Conservation (phyloP, 2,329 filamentous ascomycete genomes). For the Cercospora zeina region DNA sequence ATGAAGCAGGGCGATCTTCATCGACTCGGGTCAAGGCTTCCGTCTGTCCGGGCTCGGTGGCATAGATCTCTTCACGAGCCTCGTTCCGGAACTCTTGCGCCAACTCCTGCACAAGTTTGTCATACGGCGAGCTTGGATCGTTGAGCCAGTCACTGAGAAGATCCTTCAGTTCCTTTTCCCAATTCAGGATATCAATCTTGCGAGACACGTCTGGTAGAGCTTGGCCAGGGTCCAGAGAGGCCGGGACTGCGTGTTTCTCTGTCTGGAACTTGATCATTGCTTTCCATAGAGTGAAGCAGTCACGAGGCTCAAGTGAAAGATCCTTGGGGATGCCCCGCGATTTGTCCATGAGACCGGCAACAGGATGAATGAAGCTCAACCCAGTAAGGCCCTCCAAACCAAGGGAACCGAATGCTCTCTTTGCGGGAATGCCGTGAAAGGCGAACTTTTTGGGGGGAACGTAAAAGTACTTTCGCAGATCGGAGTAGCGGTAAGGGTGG, state of each 20-base stretch:
- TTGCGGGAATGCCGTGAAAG: conserved; percentile 56
- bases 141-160: conserved; percentile 62
- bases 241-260: conserved; percentile 46
- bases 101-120: conserved; percentile 54
- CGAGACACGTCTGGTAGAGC: conserved; percentile 57
- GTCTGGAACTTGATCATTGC: conserved; percentile 62
- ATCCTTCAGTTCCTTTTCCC: conserved; percentile 63
- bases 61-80: conserved; percentile 31
- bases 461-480: conserved; percentile 74
- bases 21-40: conserved; percentile 20
- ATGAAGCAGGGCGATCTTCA: conserved; percentile 35
- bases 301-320: conserved; percentile 67
- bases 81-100: conserved; percentile 34
- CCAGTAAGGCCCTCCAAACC: conserved; percentile 52
- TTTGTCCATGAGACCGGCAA: conserved; percentile 62
- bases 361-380: conserved; percentile 66
- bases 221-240: conserved; percentile 52
- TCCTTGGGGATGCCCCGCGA: conserved; percentile 66
- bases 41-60: conserved; percentile 23
- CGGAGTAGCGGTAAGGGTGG: conserved; percentile 70
- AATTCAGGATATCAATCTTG: conserved; percentile 66
- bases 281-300: conserved; percentile 67
- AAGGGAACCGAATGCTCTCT: conserved; percentile 44
- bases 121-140: conserved; percentile 55
- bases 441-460: conserved; percentile 50